phyloP scores from a whole-genome alignment of 1,284 basidiomycete species.

The Exobasidium cylindrosporum region DNA sequence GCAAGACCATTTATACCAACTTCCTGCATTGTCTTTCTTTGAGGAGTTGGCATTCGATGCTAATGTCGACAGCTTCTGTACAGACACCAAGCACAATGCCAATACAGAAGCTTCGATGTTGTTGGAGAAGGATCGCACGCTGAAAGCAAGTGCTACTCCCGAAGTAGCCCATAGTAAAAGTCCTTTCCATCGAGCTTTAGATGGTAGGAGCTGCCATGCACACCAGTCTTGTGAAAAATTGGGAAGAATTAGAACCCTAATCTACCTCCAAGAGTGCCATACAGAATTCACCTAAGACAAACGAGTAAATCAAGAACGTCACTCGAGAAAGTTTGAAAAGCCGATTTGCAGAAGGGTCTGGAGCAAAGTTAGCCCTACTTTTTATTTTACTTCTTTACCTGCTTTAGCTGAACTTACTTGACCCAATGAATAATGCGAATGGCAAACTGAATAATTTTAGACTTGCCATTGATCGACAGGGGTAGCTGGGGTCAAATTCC shows the following conservation, averaged over 20 bases:
- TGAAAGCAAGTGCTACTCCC: constrained; percentile 45
- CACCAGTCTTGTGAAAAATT: neutral
- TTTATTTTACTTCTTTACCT: too few species aligned
- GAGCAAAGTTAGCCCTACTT: too few species aligned
- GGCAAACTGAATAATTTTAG: constrained; percentile 11
- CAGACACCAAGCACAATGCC: constrained; percentile 19
- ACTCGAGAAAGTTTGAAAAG: constrained; percentile 20
- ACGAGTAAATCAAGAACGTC: neutral
- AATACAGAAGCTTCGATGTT: constrained; percentile 43
- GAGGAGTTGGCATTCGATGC: neutral
- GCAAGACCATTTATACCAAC: neutral
- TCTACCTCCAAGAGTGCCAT: neutral
- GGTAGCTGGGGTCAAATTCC: constrained; percentile 31
- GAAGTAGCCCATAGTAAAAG: constrained; percentile 33
- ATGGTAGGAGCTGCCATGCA: neutral
- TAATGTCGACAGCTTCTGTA: neutral
- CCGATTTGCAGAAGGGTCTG: constrained; percentile 17
- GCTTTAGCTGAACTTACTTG: neutral
- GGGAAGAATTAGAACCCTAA: neutral
- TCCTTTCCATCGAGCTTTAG: neutral
- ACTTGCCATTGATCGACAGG: constrained; percentile 38
- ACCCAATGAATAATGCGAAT: neutral
- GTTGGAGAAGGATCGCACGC: constrained; percentile 54
- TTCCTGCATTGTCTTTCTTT: neutral
- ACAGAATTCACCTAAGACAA: constrained; percentile 25